A percentile compares a stretch with the other conserved stretches of the same genome.
Conservation (phyloP, 768 basidiomycete genomes). For the Serendipita sp. region DNA sequence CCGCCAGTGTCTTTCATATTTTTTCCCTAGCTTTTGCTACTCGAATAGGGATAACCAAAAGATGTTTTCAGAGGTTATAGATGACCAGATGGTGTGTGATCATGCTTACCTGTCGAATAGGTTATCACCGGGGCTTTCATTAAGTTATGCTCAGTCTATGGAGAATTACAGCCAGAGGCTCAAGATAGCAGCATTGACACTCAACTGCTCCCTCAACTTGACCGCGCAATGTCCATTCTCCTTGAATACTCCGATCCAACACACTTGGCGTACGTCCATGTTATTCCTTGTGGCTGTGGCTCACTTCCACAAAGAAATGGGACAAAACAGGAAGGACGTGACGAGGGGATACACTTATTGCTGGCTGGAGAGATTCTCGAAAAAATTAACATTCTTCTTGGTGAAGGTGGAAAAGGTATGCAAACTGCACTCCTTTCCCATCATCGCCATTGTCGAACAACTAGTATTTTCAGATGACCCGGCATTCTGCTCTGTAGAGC, state of each 20-base stretch:
- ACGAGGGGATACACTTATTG: too few relatives aligned
- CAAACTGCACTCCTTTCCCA: too few relatives aligned
- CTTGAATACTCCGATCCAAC: background rate
- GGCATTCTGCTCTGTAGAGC: background rate
- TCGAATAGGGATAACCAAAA: slow-evolving; percentile 27
- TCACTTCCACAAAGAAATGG: too few relatives aligned
- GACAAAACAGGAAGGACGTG: too few relatives aligned
- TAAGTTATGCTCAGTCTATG: background rate
- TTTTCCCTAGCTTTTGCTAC: slow-evolving; percentile 34
- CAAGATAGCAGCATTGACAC: background rate
- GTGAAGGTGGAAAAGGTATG: too few relatives aligned
- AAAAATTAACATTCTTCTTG: too few relatives aligned
- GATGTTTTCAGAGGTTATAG: background rate
- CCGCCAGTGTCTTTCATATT: slow-evolving; percentile 32
- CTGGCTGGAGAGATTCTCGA: too few relatives aligned
- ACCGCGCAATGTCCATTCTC: background rate
- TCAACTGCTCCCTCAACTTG: background rate
- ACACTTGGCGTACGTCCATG: background rate
- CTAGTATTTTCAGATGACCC: background rate
- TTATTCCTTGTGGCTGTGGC: background rate
- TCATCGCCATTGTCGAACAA: too few relatives aligned
- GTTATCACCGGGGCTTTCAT: background rate
- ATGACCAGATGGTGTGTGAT: background rate
- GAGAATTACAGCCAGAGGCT: background rate
- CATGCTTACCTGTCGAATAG: background rate